These are phyloP conservation scores for Naematelia encephala DNA, from an alignment of 768 basidiomycete species.

Conservation along the genomic window DNA sequence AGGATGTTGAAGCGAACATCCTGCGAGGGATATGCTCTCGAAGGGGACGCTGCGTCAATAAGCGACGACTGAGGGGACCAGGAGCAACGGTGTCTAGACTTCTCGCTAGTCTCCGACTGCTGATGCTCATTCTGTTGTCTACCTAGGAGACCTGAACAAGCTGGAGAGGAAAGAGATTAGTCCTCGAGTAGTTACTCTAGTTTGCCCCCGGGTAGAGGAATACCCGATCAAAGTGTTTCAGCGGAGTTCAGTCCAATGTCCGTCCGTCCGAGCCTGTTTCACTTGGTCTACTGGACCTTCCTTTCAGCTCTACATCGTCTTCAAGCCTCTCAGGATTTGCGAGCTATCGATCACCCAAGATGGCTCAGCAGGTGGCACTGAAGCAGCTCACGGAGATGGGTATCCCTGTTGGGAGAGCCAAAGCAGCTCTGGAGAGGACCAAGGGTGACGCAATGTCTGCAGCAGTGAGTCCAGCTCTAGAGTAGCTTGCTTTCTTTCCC, in stretches of 20 bases:
- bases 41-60: not conserved
- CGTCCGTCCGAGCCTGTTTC: not conserved
- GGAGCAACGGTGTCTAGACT: no score
- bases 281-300: no score
- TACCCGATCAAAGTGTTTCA: not conserved
- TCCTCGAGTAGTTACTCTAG: no score
- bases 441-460: conserved; percentile 85
- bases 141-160: no score
- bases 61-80: no score
- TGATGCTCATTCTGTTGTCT: not conserved
- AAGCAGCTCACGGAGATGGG: conserved; percentile 57
- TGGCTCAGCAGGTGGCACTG: conserved; percentile 18
- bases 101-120: not conserved
- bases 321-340: no score
- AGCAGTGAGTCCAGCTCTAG: conserved; percentile 56
- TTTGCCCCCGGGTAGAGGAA: no score
- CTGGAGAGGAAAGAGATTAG: no score
- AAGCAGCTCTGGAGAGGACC: conserved; percentile 72
- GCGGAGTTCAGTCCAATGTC: not conserved
- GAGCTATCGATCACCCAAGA: conserved; percentile 11
- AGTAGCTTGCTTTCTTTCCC: not conserved
- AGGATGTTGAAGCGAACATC: conserved; percentile 46
- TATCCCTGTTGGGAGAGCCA: conserved; percentile 74
- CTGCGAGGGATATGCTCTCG: conserved; percentile 8
- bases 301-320: no score